Evolutionary conservation across 192 early-diverging fungal genomes (phyloP).

Genomic region (Gryganskiella cystojenkinii): DNA sequence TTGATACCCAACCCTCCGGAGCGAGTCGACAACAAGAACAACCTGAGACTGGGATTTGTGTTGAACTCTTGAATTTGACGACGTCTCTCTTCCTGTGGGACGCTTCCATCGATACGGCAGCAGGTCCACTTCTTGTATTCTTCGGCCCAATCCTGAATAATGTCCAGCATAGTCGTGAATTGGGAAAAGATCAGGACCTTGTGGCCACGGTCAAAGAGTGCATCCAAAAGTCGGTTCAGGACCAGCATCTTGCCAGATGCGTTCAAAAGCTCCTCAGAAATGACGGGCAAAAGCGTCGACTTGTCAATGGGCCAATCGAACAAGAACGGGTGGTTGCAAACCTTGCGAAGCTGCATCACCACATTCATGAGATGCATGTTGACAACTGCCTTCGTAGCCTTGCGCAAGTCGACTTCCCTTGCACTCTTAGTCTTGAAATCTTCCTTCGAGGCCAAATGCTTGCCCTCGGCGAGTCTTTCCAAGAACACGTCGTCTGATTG

Average conservation of each 20-base stretch:
- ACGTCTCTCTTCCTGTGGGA: conserved; percentile 84
- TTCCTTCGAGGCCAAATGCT: background rate
- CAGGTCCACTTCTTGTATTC: conserved; percentile 79
- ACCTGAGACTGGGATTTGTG: conserved; percentile 62
- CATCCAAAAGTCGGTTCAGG: conserved; percentile 83
- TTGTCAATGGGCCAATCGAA: conserved; percentile 85
- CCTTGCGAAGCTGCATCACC: conserved; percentile 93
- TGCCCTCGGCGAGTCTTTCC: conserved; percentile 4
- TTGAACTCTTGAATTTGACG: conserved; percentile 84
- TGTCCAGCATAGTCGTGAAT: conserved; percentile 89
- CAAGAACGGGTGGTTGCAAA: conserved; percentile 97
- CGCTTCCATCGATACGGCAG: conserved; percentile 92
- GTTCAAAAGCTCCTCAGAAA: conserved; percentile 68
- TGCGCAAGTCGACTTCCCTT: conserved; percentile 24
- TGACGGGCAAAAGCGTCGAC: conserved; percentile 58
- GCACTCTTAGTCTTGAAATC: conserved; percentile 13
- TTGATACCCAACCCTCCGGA: conserved; percentile 98
- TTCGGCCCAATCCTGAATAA: conserved; percentile 92
- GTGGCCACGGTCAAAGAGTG: conserved; percentile 83
- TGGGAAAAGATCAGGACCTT: conserved; percentile 96
- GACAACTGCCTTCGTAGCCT: conserved; percentile 60
- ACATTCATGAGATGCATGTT: conserved; percentile 86
- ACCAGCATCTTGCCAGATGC: conserved; percentile 90
- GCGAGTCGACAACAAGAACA: conserved; percentile 95
- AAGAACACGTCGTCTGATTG: too few species aligned